A percentile compares a stretch with the other conserved stretches of the same genome.
Conservation (phyloP, 306 rosid genomes). For the Vicia sativa region DNA sequence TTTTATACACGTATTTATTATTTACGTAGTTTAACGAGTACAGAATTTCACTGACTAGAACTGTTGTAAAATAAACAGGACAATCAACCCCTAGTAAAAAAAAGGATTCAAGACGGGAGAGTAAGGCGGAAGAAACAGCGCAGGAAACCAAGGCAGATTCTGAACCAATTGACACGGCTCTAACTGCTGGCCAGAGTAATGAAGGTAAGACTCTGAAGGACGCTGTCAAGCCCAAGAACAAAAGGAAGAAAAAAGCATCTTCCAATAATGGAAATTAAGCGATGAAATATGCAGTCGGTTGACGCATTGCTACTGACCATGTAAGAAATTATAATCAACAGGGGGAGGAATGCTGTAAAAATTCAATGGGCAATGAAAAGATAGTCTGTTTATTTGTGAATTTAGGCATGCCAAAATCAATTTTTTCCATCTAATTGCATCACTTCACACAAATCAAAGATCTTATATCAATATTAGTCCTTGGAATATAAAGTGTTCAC, state of each 20-base stretch:
- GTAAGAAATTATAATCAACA: background rate
- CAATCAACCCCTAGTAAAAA: slow-evolving; percentile 37
- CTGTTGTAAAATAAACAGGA: slow-evolving; percentile 53
- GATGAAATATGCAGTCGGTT: slow-evolving; percentile 35
- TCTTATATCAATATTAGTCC: too few species aligned
- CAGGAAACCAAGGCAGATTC: slow-evolving; percentile 42
- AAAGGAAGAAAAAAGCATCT: slow-evolving; percentile 58
- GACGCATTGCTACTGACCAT: slow-evolving; percentile 12
- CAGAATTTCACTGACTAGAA: slow-evolving; percentile 18
- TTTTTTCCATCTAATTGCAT: too few species aligned
- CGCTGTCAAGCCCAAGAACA: slow-evolving; percentile 81
- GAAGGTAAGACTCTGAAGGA: slow-evolving; percentile 71
- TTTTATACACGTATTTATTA: background rate
- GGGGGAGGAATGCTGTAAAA: slow-evolving; percentile 33
- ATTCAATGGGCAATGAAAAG: slow-evolving; percentile 4
- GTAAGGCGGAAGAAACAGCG: slow-evolving; percentile 49
- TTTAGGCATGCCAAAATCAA: background rate
- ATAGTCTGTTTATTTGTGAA: background rate
- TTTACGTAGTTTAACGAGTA: slow-evolving; percentile 13
- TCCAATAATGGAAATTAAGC: slow-evolving; percentile 51
- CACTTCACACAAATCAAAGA: too few species aligned
- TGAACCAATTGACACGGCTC: slow-evolving; percentile 37
- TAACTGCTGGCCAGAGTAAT: slow-evolving; percentile 37
- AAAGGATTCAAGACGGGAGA: slow-evolving; percentile 42
- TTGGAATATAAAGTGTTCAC: too few species aligned